Base-by-base conservation (phyloP, 225 moss, liverwort and hornwort species). In the Bryum argenteum region DNA sequence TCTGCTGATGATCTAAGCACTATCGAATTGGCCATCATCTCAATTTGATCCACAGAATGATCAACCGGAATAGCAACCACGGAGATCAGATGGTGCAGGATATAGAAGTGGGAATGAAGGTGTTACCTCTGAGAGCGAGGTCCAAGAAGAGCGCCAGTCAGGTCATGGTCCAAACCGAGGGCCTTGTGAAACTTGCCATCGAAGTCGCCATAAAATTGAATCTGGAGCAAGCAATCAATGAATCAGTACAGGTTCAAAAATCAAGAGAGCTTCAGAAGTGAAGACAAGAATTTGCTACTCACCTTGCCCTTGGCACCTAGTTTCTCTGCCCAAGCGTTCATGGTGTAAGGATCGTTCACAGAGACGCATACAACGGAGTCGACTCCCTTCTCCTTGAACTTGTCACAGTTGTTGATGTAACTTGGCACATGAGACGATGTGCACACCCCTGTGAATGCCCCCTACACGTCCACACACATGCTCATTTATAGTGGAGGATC, bases 401-500 rank as follows among this genome's bases (percentile, higher is more conserved):
- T 81, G 57, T 86, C 91, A 38, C 73, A 87, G 55, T 87, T 82
- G 44, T 89, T 91, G 65, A 94, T 0, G 50, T 88, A 97, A 72
- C 90, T 97, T 14, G 96, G 96, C 20, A 97, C 96, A 75, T 97
- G 96, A 10, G 83, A 76, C 48, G 89, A 84, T 20, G 96, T 79
- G 71, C 96, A 97, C 63, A 97, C 91, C 38, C 96, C 96, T 39
- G 96, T 97, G 55, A 90, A 97, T 16, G 96, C 96, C 56, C 96
- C 96, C 96, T 96, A 86, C 75, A 88, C 43, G n/a, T n/a, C n/a
- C n/a, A 66, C 54, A 68, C 70, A 65, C n/a, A 13, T 58, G 5
- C 53, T 58, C 54, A 52, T 42, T 3, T 10, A 43, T 19, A 10
- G 2, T 6, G 44, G 44, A 44, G 33, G 17, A 33, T 33, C 44